Conservation (phyloP, 2,329 filamentous ascomycete genomes). For the Hypoxylon sp. region DNA sequence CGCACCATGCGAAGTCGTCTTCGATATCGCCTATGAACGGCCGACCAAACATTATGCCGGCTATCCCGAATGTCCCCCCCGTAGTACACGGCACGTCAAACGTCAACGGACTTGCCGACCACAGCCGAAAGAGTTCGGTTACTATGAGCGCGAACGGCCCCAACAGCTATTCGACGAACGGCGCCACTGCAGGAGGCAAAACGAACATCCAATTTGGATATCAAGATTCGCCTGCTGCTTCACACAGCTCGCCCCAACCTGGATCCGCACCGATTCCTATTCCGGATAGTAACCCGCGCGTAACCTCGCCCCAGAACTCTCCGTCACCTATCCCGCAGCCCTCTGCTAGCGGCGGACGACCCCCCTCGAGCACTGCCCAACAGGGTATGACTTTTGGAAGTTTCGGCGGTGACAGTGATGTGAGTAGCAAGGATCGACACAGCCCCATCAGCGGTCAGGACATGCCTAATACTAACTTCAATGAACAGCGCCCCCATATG, state of each 20-base stretch:
- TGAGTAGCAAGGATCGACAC: constrained; percentile 64
- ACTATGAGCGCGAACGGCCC: constrained; percentile 90
- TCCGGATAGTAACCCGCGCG: constrained; percentile 77
- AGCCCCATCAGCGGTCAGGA: constrained; percentile 18
- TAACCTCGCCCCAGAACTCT: constrained; percentile 87
- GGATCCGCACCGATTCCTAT: constrained; percentile 73
- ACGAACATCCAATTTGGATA: constrained; percentile 87
- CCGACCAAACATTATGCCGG: constrained; percentile 79
- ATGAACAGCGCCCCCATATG: constrained; percentile 72
- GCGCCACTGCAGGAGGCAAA: constrained; percentile 74
- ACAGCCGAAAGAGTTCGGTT: constrained; percentile 89
- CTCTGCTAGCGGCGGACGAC: constrained; percentile 85
- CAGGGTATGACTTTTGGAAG: constrained; percentile 86
- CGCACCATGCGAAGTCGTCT: constrained; percentile 75
- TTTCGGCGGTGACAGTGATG: constrained; percentile 83
- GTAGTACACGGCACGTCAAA: constrained; percentile 75
- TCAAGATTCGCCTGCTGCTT: constrained; percentile 75
- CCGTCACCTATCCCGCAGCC: constrained; percentile 95
- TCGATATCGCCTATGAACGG: constrained; percentile 88
- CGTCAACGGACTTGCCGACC: constrained; percentile 78
- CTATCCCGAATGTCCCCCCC: constrained; percentile 75
- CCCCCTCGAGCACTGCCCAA: constrained; percentile 78
- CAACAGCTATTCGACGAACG: constrained; percentile 82
- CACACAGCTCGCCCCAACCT: constrained; percentile 76
- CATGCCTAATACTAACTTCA: constrained; percentile 43